Conservation (phyloP, 2,329 filamentous ascomycete species). For the Aspergillus viridinutans region DNA sequence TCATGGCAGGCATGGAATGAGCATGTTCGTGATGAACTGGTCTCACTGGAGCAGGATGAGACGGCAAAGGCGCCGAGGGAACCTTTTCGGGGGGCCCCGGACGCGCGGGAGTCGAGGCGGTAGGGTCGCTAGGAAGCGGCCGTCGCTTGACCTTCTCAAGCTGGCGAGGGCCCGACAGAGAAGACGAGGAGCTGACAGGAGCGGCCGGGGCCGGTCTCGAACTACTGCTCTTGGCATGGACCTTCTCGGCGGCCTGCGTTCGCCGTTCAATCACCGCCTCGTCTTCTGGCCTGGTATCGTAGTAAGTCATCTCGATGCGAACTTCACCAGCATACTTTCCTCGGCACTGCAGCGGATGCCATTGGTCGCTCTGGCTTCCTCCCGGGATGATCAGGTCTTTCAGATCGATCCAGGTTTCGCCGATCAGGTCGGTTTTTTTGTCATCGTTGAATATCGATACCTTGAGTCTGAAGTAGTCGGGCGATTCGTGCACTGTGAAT, state of each 20-base stretch:
- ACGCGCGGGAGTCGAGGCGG: conserved; percentile 46
- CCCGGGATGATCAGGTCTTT: conserved; percentile 75
- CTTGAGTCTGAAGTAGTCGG: conserved; percentile 94
- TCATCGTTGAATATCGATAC: conserved; percentile 97
- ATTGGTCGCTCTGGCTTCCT: conserved; percentile 89
- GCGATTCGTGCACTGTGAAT: conserved; percentile 91
- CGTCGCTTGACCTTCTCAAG: conserved; percentile 70
- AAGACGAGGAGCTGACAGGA: conserved; percentile 20
- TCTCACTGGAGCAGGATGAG: conserved; percentile 24
- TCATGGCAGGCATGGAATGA: conserved; percentile 34
- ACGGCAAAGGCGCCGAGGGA: conserved; percentile 32
- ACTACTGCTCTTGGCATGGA: conserved; percentile 28
- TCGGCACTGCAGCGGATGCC: conserved; percentile 82
- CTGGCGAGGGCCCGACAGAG: conserved; percentile 46
- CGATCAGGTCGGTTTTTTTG: conserved; percentile 94
- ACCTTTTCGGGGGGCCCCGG: conserved; percentile 41
- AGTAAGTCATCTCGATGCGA: conserved; percentile 91
- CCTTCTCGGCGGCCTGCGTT: conserved; percentile 39
- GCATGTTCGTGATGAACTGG: conserved; percentile 24
- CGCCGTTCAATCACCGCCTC: conserved; percentile 58
- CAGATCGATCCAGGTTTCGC: conserved; percentile 86
- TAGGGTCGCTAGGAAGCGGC: conserved; percentile 76
- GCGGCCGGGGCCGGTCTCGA: conserved; percentile 12
- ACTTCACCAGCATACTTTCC: conserved; percentile 96
- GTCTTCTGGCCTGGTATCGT: conserved; percentile 83